phyloP scores from a whole-genome alignment of 129 eudicot species.

The Escallonia herrerae region DNA sequence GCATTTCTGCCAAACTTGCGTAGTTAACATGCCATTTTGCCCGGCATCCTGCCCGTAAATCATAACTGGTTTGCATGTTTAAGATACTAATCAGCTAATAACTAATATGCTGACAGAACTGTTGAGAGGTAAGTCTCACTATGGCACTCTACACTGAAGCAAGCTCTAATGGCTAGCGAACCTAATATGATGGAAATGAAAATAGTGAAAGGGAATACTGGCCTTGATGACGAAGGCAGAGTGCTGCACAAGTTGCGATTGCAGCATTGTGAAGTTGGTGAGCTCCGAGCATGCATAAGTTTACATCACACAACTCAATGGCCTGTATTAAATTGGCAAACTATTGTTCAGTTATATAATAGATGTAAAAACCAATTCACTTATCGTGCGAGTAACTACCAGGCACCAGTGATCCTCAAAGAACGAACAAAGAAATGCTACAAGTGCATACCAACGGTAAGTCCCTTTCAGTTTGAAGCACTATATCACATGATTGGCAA shows the following conservation, averaged over 20 bases:
- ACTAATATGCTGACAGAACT: no score
- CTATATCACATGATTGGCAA: constrained; percentile 63
- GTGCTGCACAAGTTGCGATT: constrained; percentile 92
- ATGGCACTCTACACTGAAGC: no score
- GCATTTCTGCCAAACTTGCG: no score
- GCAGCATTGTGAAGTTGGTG: constrained; percentile 97
- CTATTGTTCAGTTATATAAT: no score
- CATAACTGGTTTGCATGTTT: no score
- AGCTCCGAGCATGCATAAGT: constrained; percentile 62
- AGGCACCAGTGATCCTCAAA: constrained; percentile 7
- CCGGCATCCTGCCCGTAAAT: no score
- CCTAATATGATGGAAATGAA: neutral
- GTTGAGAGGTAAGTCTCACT: no score
- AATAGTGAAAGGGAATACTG: constrained; percentile 5
- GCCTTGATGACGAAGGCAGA: constrained; percentile 91
- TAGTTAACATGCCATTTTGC: no score
- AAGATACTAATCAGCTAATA: no score
- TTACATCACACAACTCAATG: constrained; percentile 61
- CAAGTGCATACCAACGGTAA: constrained; percentile 41
- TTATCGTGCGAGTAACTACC: neutral
- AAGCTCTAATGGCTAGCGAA: no score
- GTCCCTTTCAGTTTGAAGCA: constrained; percentile 49
- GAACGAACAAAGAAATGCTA: neutral
- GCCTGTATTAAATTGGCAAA: constrained; percentile 33
- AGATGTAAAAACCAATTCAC: no score